A percentile compares a stretch with the other conserved stretches of the same genome.
These are phyloP conservation scores for Solanum pimpinellifolium DNA, from an alignment of 257 asterid genomes.

Conservation along the genomic window DNA sequence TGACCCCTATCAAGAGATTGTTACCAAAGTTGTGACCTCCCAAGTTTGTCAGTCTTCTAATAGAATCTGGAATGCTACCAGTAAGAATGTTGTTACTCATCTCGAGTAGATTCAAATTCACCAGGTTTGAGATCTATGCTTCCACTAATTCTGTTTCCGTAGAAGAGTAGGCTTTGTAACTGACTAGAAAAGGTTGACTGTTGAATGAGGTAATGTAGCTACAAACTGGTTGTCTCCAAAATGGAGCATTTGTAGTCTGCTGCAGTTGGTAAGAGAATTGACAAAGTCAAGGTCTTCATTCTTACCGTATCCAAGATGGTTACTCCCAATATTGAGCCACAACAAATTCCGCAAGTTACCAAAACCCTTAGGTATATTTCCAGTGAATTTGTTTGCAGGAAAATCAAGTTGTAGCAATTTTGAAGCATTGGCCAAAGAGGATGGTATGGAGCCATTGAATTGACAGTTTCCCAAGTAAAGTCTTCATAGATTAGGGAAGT, in stretches of 20 bases:
- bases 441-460: constrained; percentile 28
- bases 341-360: constrained; percentile 13
- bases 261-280: constrained; percentile 29
- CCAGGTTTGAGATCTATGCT: constrained; percentile 28
- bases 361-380: constrained; percentile 19
- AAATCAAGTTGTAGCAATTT: constrained; percentile 20
- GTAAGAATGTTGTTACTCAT: constrained; percentile 5
- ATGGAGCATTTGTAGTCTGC: constrained; percentile 12
- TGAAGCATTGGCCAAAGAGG: constrained; percentile 31
- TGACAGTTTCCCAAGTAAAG: constrained; percentile 20
- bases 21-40: constrained; percentile 11
- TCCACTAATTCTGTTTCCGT: constrained; percentile 18
- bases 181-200: constrained; percentile 23
- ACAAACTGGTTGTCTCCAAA: constrained; percentile 21
- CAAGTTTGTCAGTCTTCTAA: constrained; percentile 27
- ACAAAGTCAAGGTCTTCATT: constrained; percentile 24
- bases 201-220: constrained; percentile 21
- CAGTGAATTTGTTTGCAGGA: constrained; percentile 22
- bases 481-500: constrained; percentile 18
- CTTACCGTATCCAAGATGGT: constrained; percentile 20
- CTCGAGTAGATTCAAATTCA: constrained; percentile 12
- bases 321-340: constrained; percentile 13
- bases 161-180: constrained; percentile 14
- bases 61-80: constrained; percentile 30
- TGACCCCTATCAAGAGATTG: constrained; percentile 21